These are phyloP conservation scores for Penicillium ochrochloron DNA, from an alignment of 495 filamentous ascomycete species.

Conservation along the genomic window DNA sequence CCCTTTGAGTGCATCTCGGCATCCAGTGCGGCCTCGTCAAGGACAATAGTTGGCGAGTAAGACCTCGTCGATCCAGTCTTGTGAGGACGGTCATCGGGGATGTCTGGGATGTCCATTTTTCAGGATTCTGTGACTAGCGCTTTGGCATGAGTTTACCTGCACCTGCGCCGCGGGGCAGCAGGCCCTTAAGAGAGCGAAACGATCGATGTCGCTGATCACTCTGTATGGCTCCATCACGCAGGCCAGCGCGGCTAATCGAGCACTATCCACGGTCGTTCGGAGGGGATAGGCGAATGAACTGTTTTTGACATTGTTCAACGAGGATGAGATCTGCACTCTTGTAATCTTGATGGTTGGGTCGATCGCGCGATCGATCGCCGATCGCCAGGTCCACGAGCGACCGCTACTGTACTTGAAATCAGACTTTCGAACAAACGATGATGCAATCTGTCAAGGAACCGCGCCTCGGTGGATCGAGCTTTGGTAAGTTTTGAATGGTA, in stretches of 20 bases:
- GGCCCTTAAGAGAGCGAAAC: slow-evolving; percentile 16
- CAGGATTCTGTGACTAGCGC: no score
- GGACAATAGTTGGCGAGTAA: slow-evolving; percentile 20
- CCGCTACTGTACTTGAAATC: slow-evolving; percentile 16
- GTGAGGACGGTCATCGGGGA: slow-evolving; percentile 25
- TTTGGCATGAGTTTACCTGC: not conserved
- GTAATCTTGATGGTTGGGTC: slow-evolving; percentile 9
- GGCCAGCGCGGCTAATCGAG: slow-evolving; percentile 6
- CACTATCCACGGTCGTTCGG: slow-evolving; percentile 21
- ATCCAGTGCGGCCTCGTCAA: slow-evolving; percentile 15
- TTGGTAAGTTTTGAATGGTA: not conserved
- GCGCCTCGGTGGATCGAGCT: slow-evolving; percentile 11
- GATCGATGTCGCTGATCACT: slow-evolving; percentile 17
- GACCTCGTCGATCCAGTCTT: slow-evolving; percentile 18
- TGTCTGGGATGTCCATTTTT: slow-evolving; percentile 28
- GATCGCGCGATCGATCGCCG: slow-evolving; percentile 28
- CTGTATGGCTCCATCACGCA: slow-evolving; percentile 3
- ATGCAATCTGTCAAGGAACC: slow-evolving; percentile 21
- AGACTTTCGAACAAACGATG: slow-evolving; percentile 17
- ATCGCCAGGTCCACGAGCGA: slow-evolving; percentile 24
- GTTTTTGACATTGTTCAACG: slow-evolving; percentile 12
- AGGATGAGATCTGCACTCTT: slow-evolving; percentile 18
- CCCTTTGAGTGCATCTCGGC: slow-evolving; percentile 1
- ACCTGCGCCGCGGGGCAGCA: not conserved
- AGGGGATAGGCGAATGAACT: slow-evolving; percentile 17